Percentiles rank a stretch among this genome's conserved stretches.
Evolutionary conservation across 2,329 filamentous ascomycete species (phyloP).

Genomic region (Pseudonectria buxi): DNA sequence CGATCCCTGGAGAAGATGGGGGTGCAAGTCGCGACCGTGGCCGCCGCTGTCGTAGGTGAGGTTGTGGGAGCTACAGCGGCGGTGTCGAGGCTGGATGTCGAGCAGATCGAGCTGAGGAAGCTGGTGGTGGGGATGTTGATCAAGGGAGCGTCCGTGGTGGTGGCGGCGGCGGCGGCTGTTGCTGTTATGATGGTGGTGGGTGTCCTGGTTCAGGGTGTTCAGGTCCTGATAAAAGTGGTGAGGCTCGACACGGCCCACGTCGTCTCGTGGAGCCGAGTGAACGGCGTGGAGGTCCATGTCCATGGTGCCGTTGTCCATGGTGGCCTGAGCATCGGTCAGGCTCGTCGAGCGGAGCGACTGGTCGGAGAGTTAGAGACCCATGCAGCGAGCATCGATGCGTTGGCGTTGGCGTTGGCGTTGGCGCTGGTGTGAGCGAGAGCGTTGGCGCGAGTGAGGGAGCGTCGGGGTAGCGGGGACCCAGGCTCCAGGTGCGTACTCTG

Average conservation of each 20-base stretch:
- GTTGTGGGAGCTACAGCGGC: constrained; percentile 9
- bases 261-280: constrained; percentile 14
- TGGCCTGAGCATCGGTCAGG: constrained; percentile 40
- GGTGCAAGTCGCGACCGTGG: constrained; percentile 16
- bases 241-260: constrained; percentile 1
- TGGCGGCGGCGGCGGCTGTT: neutral
- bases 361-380: constrained; percentile 36
- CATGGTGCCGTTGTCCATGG: constrained; percentile 38
- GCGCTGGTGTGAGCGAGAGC: constrained; percentile 7
- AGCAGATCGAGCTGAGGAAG: neutral
- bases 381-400: constrained; percentile 43
- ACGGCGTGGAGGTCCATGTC: constrained; percentile 26
- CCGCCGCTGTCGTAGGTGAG: constrained; percentile 8
- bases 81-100: constrained; percentile 19
- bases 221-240: neutral
- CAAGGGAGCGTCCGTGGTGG: neutral
- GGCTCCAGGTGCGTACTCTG: too few relatives aligned
- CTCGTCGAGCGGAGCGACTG: constrained; percentile 34
- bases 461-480: neutral
- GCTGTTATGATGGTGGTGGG: neutral
- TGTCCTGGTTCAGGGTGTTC: neutral
- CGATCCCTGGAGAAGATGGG: constrained; percentile 15
- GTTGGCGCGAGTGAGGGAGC: neutral
- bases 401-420: constrained; percentile 28
- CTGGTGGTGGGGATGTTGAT: neutral